These are phyloP conservation scores for Penicillium sp. DNA, from an alignment of 2,329 filamentous ascomycete genomes.

Conservation along the genomic window DNA sequence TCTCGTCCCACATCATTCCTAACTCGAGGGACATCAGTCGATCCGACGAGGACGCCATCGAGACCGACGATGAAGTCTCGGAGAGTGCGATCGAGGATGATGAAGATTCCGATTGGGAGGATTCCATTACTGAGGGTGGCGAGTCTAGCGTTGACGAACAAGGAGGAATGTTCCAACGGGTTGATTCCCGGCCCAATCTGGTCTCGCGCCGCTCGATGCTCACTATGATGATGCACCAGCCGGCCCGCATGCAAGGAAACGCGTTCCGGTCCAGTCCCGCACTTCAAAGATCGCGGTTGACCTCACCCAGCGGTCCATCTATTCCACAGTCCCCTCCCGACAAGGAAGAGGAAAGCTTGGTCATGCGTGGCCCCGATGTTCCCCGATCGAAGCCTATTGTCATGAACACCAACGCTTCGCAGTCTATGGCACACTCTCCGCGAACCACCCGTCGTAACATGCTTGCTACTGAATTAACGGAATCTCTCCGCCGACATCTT, in stretches of 20 bases:
- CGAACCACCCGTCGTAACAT: slow-evolving; percentile 92
- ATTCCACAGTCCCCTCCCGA: slow-evolving; percentile 59
- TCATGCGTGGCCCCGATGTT: slow-evolving; percentile 59
- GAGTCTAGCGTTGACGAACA: slow-evolving; percentile 76
- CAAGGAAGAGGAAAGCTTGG: slow-evolving; percentile 65
- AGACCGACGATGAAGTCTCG: slow-evolving; percentile 67
- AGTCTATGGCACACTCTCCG: slow-evolving; percentile 79
- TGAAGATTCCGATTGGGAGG: slow-evolving; percentile 62
- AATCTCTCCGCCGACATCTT: slow-evolving; percentile 85
- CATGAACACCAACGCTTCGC: slow-evolving; percentile 65
- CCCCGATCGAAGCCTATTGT: slow-evolving; percentile 80
- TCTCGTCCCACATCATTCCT: slow-evolving; percentile 66
- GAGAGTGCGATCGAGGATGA: slow-evolving; percentile 79
- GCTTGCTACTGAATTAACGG: slow-evolving; percentile 90
- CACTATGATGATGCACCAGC: slow-evolving; percentile 83
- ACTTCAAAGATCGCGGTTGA: slow-evolving; percentile 57
- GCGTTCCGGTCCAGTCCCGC: slow-evolving; percentile 49
- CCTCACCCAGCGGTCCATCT: slow-evolving; percentile 67
- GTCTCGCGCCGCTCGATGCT: slow-evolving; percentile 84
- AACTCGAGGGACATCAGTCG: slow-evolving; percentile 56
- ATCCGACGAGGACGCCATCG: slow-evolving; percentile 58
- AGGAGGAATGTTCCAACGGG: slow-evolving; percentile 78
- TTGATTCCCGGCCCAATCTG: slow-evolving; percentile 82
- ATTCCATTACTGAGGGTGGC: slow-evolving; percentile 75
- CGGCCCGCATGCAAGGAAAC: slow-evolving; percentile 69